These are phyloP conservation scores for Medicago truncatula DNA, from an alignment of 306 rosid species.

Conservation along the genomic window DNA sequence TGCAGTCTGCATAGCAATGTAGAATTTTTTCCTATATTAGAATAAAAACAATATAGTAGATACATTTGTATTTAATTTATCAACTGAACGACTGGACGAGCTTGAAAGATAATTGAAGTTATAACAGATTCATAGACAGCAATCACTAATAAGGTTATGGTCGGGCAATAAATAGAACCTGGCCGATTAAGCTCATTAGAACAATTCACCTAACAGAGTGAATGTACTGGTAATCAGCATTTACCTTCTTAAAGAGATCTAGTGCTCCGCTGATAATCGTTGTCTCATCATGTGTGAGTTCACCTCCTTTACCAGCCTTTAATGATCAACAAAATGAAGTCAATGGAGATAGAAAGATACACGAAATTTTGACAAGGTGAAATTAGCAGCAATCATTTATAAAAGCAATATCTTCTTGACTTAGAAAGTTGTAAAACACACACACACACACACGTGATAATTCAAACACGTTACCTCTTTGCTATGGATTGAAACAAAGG, in stretches of 20 bases:
- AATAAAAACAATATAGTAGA: slow-evolving; percentile 37
- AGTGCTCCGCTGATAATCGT: slow-evolving; percentile 95
- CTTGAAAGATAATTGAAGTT: slow-evolving; percentile 28
- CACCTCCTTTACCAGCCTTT: slow-evolving; percentile 98
- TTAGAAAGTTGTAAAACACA: slow-evolving; percentile 57
- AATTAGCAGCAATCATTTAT: slow-evolving; percentile 11
- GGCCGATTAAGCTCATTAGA: slow-evolving; percentile 26
- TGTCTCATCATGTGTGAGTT: slow-evolving; percentile 94
- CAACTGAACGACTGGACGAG: slow-evolving; percentile 31
- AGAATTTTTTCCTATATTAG: slow-evolving; percentile 22
- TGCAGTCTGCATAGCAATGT: slow-evolving; percentile 71
- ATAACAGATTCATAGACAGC: slow-evolving; percentile 20
- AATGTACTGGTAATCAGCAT: slow-evolving; percentile 21
- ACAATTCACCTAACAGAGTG: slow-evolving; percentile 12
- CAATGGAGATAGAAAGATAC: slow-evolving; percentile 24
- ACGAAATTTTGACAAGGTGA: slow-evolving; percentile 28
- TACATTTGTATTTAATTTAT: slow-evolving; percentile 11
- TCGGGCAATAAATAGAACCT: slow-evolving; percentile 26
- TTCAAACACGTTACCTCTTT: slow-evolving; percentile 78
- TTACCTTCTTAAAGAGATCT: slow-evolving; percentile 89
- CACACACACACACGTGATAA: slow-evolving; percentile 31
- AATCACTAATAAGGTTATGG: neutral
- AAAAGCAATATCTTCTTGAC: slow-evolving; percentile 12
- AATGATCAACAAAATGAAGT: slow-evolving; percentile 35
- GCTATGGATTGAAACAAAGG: slow-evolving; percentile 86